phyloP scores from a whole-genome alignment of 2,329 filamentous ascomycete genomes.

The Lachnellula suecica region DNA sequence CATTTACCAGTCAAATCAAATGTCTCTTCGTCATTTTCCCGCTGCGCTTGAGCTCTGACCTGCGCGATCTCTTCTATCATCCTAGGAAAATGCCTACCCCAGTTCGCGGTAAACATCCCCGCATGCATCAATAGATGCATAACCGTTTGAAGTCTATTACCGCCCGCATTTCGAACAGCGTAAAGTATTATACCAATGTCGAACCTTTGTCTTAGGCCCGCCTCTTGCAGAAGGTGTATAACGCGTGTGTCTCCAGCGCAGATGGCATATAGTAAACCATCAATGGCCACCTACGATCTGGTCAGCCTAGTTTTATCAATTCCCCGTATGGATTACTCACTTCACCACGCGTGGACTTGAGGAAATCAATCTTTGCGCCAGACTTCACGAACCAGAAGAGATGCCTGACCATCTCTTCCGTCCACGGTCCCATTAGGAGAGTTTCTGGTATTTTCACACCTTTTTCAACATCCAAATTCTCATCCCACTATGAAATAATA shows the following conservation, averaged over 20 bases:
- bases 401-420: constrained; percentile 21
- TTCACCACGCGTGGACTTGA: constrained; percentile 29
- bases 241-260: constrained; percentile 17
- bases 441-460: constrained; percentile 27
- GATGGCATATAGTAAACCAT: constrained; percentile 26
- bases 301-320: constrained; percentile 1
- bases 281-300: constrained; percentile 18
- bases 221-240: constrained; percentile 20
- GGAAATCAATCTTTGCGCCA: constrained; percentile 27
- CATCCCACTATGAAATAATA: constrained; percentile 1
- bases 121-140: constrained; percentile 11
- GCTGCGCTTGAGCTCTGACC: constrained; percentile 12
- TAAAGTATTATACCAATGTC: constrained; percentile 16
- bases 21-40: constrained; percentile 11
- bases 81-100: background rate
- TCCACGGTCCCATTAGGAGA: constrained; percentile 32
- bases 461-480: constrained; percentile 13
- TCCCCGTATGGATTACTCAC: constrained; percentile 14
- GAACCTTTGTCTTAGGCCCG: constrained; percentile 16
- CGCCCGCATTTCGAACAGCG: constrained; percentile 20
- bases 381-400: constrained; percentile 31
- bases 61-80: background rate
- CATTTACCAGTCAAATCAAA: constrained; percentile 5
- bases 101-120: background rate
- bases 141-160: constrained; percentile 16